A percentile compares a stretch with the other conserved stretches of the same genome.
phyloP scores from a whole-genome alignment of 2,329 filamentous ascomycete genomes.

The Fusarium haematococcum region DNA sequence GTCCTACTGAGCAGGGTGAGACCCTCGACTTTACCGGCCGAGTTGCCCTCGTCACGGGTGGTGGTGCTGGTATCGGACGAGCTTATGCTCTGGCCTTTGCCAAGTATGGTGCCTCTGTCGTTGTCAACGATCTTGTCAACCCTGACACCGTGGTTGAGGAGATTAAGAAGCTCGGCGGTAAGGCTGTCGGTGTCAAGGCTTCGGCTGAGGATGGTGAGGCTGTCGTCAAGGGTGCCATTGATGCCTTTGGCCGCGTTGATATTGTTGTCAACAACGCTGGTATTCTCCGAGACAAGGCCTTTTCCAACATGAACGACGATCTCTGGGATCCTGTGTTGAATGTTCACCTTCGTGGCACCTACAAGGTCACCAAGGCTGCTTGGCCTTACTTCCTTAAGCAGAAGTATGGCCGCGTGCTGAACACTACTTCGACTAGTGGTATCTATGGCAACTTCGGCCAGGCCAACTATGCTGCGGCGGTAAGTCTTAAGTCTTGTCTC shows the following conservation, averaged over 20 bases:
- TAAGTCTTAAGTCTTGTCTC: conserved; percentile 65
- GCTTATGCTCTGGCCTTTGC: conserved; percentile 90
- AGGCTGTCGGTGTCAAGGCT: conserved; percentile 92
- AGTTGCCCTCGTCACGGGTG: conserved; percentile 89
- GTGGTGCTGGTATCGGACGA: conserved; percentile 90
- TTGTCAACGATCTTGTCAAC: conserved; percentile 96
- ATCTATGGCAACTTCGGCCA: conserved; percentile 99
- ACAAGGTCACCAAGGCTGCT: conserved; percentile 96
- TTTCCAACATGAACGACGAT: conserved; percentile 95
- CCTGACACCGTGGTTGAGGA: conserved; percentile 92
- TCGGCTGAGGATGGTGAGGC: conserved; percentile 92
- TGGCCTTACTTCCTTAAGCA: conserved; percentile 99
- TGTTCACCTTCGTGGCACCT: conserved; percentile 93
- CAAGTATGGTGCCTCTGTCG: conserved; percentile 84
- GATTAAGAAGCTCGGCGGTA: conserved; percentile 89
- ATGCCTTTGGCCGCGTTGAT: conserved; percentile 92
- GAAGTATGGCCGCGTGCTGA: conserved; percentile 96
- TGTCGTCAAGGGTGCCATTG: conserved; percentile 93
- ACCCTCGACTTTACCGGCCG: conserved; percentile 85
- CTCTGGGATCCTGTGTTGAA: conserved; percentile 93
- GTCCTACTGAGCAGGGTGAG: conserved; percentile 77
- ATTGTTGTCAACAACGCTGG: conserved; percentile 98
- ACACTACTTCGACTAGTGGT: conserved; percentile 96
- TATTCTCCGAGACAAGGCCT: conserved; percentile 97
- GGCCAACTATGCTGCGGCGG: conserved; percentile 93